Base-by-base conservation (phyloP, 805 yeast species). In the Wickerhamiella slavikovae region DNA sequence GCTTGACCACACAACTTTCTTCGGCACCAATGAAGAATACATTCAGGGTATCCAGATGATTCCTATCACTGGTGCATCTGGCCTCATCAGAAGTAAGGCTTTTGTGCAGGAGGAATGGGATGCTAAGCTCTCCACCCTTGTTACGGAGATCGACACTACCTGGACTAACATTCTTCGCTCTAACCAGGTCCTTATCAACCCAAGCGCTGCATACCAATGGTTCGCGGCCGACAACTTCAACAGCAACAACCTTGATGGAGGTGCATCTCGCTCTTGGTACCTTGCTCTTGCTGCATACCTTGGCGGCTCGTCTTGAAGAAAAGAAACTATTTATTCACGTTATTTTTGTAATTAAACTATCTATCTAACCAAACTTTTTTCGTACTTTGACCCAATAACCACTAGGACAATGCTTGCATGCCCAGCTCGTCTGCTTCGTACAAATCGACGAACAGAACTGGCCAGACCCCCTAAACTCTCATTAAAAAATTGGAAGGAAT, bases 201-300 rank as follows among this genome's bases (percentile, higher is more conserved):
- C 94, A 1, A 40, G 47, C 21, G 33, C 61, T 1, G 60, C 91
- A 0, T 79, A 69, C 45, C 38, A 52, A 2, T 80, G 66, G 51
- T 79, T 78, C 47, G 46, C 71, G 1, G 45, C 64, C 20, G 40
- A 55, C 4, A 55, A 53, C 32, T 82, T 78, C 62, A 45, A 57
- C 26, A 53, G 55, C n/a, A 42, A 48, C 3, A 63, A 61, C 38
- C 64, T 83, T 28, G 95, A 83, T 43, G 66, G 67, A 33, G 95
- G 95, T 2, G 85, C 80, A 61, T 71, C 85, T 17, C 55, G 71
- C 37, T 74, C 94, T 0, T 82, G 93, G 92, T 71, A 83, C 9
- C 56, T 82, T 37, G 70, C 92, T 0, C 77, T 66, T 39, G 60
- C 78, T 27, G 93, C 55, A 11, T 47, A 45, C 5, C 36, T 48